Conservation (phyloP, 805 yeast genomes). For the Myxozyma nipponensis region DNA sequence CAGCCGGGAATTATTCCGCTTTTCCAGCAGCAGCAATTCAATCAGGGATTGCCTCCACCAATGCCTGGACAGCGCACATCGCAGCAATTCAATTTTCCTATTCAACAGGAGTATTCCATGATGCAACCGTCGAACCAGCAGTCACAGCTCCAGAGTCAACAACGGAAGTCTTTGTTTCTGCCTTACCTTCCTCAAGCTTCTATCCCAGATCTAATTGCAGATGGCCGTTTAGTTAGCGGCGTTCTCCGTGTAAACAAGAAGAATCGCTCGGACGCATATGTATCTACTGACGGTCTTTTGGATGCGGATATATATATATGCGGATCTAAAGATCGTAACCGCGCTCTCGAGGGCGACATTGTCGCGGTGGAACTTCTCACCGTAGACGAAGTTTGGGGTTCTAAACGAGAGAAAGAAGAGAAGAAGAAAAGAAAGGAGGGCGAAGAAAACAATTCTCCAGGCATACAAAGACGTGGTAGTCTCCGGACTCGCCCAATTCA, state of each 20-base stretch:
- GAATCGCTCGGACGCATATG: constrained; percentile 96
- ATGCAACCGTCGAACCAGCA: constrained; percentile 7
- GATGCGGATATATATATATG: constrained; percentile 97
- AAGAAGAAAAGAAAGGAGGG: constrained; percentile 79
- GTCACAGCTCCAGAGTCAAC: constrained; percentile 30
- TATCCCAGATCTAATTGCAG: constrained; percentile 80
- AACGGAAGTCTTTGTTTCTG: constrained; percentile 71
- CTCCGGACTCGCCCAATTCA: constrained; percentile 93
- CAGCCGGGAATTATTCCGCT: constrained; percentile 20
- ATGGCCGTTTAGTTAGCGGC: constrained; percentile 90
- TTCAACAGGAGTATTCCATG: not conserved
- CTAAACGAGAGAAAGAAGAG: constrained; percentile 94
- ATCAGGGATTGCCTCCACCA: constrained; percentile 1
- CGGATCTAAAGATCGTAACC: constrained; percentile 96
- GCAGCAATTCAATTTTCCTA: not conserved
- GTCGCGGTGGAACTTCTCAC: constrained; percentile 93
- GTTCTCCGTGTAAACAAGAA: constrained; percentile 90
- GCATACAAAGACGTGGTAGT: constrained; percentile 76
- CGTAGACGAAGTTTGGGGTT: constrained; percentile 97
- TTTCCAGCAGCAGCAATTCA: constrained; percentile 19
- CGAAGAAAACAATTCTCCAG: constrained; percentile 51
- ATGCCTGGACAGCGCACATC: not conserved
- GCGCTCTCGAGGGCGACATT: constrained; percentile 94
- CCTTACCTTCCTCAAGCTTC: constrained; percentile 94
- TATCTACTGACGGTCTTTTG: constrained; percentile 90